These are phyloP conservation scores for Maudiozyma bulderi DNA, from an alignment of 805 yeast species.

Conservation along the genomic window DNA sequence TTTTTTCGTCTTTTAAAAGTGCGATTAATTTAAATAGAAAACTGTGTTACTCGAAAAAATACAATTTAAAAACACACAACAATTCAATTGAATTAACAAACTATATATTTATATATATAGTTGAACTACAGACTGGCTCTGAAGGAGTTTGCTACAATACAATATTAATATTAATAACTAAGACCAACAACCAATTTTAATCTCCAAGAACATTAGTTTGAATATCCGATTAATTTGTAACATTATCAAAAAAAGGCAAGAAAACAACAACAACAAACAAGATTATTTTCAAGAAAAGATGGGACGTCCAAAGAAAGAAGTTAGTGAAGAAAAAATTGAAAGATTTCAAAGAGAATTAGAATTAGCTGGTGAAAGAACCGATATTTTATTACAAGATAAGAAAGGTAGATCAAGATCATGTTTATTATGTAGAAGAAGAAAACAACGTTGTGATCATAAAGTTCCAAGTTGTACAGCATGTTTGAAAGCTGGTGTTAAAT, in stretches of 20 bases:
- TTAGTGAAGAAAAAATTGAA: slow-evolving; percentile 29
- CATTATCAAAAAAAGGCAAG: not conserved
- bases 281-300: slow-evolving; percentile 7
- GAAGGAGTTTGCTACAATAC: too few species aligned
- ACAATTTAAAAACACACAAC: too few species aligned
- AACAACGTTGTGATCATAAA: slow-evolving; percentile 58
- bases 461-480: slow-evolving; percentile 59
- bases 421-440: slow-evolving; percentile 45
- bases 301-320: slow-evolving; percentile 31
- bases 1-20: too few species aligned
- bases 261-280: not conserved
- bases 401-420: slow-evolving; percentile 52
- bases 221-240: too few species aligned
- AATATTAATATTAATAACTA: too few species aligned
- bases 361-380: slow-evolving; percentile 26
- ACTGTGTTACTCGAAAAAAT: too few species aligned
- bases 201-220: too few species aligned
- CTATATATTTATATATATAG: too few species aligned
- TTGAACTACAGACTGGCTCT: too few species aligned
- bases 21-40: too few species aligned
- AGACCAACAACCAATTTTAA: too few species aligned
- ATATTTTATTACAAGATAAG: slow-evolving; percentile 32
- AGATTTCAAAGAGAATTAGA: slow-evolving; percentile 27
- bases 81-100: too few species aligned
- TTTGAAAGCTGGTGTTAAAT: slow-evolving; percentile 49